phyloP scores from a whole-genome alignment of 1,284 basidiomycete species.

The Entoloma clypeatum region DNA sequence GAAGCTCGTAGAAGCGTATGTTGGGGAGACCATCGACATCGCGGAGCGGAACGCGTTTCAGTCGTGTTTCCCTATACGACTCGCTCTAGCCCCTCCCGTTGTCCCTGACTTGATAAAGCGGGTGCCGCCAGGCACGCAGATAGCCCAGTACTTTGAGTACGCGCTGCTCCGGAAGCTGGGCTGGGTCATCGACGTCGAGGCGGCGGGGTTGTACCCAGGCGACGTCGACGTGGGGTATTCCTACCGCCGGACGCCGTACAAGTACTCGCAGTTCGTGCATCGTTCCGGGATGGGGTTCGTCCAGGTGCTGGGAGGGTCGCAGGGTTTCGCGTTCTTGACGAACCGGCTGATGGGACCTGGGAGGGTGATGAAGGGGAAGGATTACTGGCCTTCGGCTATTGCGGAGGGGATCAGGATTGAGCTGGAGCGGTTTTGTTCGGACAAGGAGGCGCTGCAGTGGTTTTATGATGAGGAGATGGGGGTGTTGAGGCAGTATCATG shows the following conservation, averaged over 20 bases:
- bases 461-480: slow-evolving; percentile 77
- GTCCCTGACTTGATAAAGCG: slow-evolving; percentile 66
- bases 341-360: slow-evolving; percentile 78
- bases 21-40: slow-evolving; percentile 83
- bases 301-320: slow-evolving; percentile 74
- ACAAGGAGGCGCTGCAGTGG: slow-evolving; percentile 45
- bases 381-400: slow-evolving; percentile 43
- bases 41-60: slow-evolving; percentile 83
- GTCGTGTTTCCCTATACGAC: slow-evolving; percentile 76
- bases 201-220: slow-evolving; percentile 70
- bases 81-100: slow-evolving; percentile 72
- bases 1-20: slow-evolving; percentile 89
- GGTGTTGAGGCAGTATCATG: slow-evolving; percentile 33
- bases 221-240: slow-evolving; percentile 85
- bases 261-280: slow-evolving; percentile 87
- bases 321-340: slow-evolving; percentile 84
- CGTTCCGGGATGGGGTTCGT: slow-evolving; percentile 83
- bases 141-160: slow-evolving; percentile 76
- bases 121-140: slow-evolving; percentile 61
- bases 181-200: slow-evolving; percentile 88
- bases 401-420: slow-evolving; percentile 60
- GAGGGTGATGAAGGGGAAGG: slow-evolving; percentile 55
- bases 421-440: slow-evolving; percentile 65
- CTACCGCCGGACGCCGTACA: slow-evolving; percentile 75
- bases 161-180: slow-evolving; percentile 72